Evolutionary conservation across 805 yeast species (phyloP).

Genomic region (Jamesozyma rosinii): DNA sequence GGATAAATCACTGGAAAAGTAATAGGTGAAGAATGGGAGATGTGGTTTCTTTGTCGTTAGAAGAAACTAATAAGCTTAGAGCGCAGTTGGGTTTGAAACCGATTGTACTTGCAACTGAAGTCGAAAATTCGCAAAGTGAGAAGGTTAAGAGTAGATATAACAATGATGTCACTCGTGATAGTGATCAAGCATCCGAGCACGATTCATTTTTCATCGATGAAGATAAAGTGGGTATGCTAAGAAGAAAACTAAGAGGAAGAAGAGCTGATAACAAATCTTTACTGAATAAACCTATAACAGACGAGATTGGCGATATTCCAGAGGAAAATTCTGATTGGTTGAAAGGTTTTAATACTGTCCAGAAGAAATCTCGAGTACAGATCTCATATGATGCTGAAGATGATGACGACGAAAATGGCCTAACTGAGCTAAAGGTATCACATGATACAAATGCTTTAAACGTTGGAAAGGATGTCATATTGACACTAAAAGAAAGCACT

Average conservation of each 20-base stretch:
- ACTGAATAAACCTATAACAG: background rate
- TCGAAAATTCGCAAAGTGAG: conserved; percentile 3
- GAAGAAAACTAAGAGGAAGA: conserved; percentile 12
- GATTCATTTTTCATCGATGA: conserved; percentile 6
- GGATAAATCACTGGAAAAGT: too few species aligned
- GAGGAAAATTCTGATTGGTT: conserved; percentile 19
- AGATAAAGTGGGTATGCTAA: conserved; percentile 13
- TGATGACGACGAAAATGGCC: conserved; percentile 20
- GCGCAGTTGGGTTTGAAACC: conserved; percentile 34
- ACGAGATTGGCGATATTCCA: background rate
- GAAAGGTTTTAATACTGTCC: conserved; percentile 8
- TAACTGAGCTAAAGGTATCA: conserved; percentile 35
- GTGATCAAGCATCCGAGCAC: too few species aligned
- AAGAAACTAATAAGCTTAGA: conserved; percentile 38
- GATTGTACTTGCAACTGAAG: conserved; percentile 16
- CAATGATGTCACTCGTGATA: too few species aligned
- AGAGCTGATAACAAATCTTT: background rate
- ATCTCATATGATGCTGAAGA: conserved; percentile 11
- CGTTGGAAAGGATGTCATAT: conserved; percentile 37
- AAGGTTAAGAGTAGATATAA: background rate
- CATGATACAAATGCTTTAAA: conserved; percentile 38
- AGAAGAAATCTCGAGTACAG: conserved; percentile 1
- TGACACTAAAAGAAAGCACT: conserved; percentile 45
- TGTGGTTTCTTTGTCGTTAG: conserved; percentile 27
- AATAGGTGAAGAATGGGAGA: too few species aligned